A percentile compares a stretch with the other conserved stretches of the same genome.
Evolutionary conservation across 768 basidiomycete genomes (phyloP).

Genomic region (Tricholoma terreum): DNA sequence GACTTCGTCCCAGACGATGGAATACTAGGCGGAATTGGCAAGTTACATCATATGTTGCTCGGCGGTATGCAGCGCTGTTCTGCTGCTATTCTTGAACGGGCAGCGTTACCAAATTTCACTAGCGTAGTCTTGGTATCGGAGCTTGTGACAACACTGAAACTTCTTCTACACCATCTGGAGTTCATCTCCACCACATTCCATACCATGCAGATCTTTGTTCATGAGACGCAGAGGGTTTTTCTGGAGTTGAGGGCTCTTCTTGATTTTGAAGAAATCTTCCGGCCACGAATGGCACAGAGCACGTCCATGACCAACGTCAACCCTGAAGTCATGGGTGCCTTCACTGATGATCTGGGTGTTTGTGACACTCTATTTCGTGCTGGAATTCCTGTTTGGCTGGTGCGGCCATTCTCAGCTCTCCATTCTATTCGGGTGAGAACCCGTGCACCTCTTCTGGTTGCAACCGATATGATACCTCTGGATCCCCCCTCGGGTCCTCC

Average conservation of each 20-base stretch:
- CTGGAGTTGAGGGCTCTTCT: background rate
- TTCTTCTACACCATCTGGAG: background rate
- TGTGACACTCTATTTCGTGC: no score
- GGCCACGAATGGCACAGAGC: background rate
- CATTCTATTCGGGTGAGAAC: background rate
- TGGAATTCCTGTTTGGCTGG: constrained; percentile 7
- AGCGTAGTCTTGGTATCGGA: background rate
- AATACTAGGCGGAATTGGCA: background rate
- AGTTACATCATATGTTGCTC: background rate
- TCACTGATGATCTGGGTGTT: background rate
- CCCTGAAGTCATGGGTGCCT: background rate
- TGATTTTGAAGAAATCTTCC: background rate
- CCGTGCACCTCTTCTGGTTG: background rate
- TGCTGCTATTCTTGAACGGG: background rate
- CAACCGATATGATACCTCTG: background rate
- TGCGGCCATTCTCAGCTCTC: background rate
- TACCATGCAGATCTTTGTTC: background rate
- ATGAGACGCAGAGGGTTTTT: background rate
- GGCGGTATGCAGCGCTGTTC: background rate
- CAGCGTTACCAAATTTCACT: background rate
- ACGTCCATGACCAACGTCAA: background rate
- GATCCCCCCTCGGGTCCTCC: background rate
- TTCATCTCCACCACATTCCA: background rate
- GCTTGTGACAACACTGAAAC: background rate
- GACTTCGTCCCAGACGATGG: background rate